Evolutionary conservation across 768 basidiomycete genomes (phyloP).

Genomic region (Collybiopsis confluens): DNA sequence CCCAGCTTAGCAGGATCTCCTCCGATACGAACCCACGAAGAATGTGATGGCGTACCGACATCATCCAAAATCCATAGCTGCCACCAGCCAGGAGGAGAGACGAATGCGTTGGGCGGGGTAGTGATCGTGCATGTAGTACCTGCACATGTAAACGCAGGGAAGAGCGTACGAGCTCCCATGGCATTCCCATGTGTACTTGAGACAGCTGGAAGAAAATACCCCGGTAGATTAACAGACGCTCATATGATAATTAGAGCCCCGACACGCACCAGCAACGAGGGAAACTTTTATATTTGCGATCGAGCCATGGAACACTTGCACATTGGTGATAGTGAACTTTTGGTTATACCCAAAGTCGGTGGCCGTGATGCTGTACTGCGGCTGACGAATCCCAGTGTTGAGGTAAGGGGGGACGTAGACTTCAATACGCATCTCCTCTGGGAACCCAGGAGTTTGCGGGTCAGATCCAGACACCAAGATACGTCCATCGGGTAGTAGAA

Average conservation of each 20-base stretch:
- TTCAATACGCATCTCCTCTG: conserved; percentile 78
- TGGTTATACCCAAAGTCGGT: conserved; percentile 64
- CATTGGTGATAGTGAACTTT: conserved; percentile 46
- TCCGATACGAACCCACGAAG: conserved; percentile 73
- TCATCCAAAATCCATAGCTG: conserved; percentile 76
- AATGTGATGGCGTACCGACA: conserved; percentile 65
- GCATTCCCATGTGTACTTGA: conserved; percentile 77
- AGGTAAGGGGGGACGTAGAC: conserved; percentile 89
- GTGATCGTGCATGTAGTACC: conserved; percentile 74
- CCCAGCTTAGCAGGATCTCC: conserved; percentile 69
- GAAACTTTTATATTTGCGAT: conserved; percentile 49
- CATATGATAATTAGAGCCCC: background rate
- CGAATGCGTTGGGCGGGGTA: conserved; percentile 64
- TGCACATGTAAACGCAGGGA: conserved; percentile 66
- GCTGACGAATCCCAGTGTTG: conserved; percentile 56
- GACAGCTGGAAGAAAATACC: conserved; percentile 38
- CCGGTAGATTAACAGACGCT: background rate
- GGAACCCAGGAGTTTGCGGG: conserved; percentile 56
- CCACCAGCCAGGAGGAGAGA: conserved; percentile 76
- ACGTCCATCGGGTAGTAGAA: conserved; percentile 70
- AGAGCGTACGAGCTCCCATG: conserved; percentile 69
- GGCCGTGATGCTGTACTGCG: conserved; percentile 50
- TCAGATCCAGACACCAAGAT: conserved; percentile 77
- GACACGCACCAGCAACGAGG: conserved; percentile 55
- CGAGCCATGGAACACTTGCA: conserved; percentile 40